These are phyloP conservation scores for Diaporthe vaccinii DNA, from an alignment of 2,329 filamentous ascomycete species.

Conservation along the genomic window DNA sequence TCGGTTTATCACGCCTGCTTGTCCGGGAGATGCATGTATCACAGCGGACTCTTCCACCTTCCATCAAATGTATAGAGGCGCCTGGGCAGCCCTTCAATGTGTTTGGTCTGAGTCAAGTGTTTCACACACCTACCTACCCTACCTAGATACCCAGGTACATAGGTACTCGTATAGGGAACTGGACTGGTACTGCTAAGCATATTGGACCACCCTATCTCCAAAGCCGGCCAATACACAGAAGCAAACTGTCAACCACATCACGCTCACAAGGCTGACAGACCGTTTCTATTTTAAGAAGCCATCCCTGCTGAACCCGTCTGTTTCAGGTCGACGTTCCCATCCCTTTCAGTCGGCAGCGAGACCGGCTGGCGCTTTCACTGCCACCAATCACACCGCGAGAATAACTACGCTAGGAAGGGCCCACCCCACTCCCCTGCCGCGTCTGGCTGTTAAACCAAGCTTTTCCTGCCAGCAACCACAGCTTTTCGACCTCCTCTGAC, in stretches of 20 bases:
- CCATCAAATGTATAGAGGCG: too few relatives aligned
- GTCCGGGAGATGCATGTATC: background rate
- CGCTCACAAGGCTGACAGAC: constrained; percentile 32
- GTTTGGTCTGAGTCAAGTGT: constrained; percentile 10
- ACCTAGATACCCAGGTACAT: background rate
- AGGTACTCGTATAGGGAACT: background rate
- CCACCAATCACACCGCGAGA: constrained; percentile 2
- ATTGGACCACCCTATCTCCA: background rate
- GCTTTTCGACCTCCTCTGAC: background rate
- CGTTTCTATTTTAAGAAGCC: constrained; percentile 32
- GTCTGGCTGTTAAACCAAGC: constrained; percentile 14
- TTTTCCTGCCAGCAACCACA: constrained; percentile 3
- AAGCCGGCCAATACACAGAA: background rate
- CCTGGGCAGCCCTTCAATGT: background rate
- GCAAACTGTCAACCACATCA: background rate
- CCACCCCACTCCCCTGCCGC: constrained; percentile 15
- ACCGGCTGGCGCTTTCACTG: constrained; percentile 16
- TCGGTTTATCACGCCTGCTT: background rate
- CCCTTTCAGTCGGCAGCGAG: constrained; percentile 16
- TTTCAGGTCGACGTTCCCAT: constrained; percentile 31
- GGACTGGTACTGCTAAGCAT: background rate
- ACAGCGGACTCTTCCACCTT: background rate
- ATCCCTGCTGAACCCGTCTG: constrained; percentile 24
- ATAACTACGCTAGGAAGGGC: background rate
- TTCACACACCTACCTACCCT: background rate